phyloP scores from a whole-genome alignment of 1,284 basidiomycete genomes.

The Austroboletus novae-zelandiae region DNA sequence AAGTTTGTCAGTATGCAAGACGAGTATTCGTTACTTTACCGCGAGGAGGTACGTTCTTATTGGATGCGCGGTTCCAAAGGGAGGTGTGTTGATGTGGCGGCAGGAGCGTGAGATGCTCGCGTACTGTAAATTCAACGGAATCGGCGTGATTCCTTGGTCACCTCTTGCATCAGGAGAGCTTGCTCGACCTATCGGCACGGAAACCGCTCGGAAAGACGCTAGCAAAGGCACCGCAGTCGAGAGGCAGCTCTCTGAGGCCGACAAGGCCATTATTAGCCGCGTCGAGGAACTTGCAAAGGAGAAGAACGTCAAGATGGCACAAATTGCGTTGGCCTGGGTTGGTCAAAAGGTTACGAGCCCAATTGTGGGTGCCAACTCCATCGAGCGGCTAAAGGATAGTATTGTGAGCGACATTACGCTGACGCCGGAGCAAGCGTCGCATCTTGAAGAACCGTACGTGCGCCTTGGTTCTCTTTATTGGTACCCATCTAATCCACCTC shows the following conservation, averaged over 20 bases:
- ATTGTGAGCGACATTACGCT: constrained; percentile 18
- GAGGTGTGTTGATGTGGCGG: not conserved
- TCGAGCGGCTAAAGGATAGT: constrained; percentile 25
- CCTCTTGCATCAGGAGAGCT: constrained; percentile 41
- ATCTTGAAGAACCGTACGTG: constrained; percentile 32
- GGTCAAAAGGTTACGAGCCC: constrained; percentile 38
- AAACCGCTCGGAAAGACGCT: constrained; percentile 23
- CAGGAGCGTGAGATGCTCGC: constrained; percentile 48
- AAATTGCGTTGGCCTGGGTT: constrained; percentile 43
- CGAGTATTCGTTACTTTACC: constrained; percentile 43
- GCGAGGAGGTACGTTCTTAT: constrained; percentile 32
- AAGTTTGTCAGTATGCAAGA: constrained; percentile 41
- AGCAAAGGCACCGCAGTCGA: constrained; percentile 31
- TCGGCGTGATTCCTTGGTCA: constrained; percentile 44
- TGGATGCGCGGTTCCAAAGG: too few species aligned
- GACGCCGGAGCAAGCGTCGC: constrained; percentile 26
- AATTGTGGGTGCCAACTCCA: constrained; percentile 35
- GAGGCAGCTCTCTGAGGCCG: constrained; percentile 26
- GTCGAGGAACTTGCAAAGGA: constrained; percentile 42
- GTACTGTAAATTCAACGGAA: constrained; percentile 47
- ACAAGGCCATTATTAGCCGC: constrained; percentile 38
- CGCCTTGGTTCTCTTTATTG: not conserved
- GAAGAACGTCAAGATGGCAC: constrained; percentile 39
- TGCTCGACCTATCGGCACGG: constrained; percentile 35
- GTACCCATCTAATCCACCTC: not conserved